Evolutionary conservation across 805 yeast species (phyloP), one percentile per base, ranked within the genome.

Genomic region (Saccharomyces kudriavzevii): DNA sequence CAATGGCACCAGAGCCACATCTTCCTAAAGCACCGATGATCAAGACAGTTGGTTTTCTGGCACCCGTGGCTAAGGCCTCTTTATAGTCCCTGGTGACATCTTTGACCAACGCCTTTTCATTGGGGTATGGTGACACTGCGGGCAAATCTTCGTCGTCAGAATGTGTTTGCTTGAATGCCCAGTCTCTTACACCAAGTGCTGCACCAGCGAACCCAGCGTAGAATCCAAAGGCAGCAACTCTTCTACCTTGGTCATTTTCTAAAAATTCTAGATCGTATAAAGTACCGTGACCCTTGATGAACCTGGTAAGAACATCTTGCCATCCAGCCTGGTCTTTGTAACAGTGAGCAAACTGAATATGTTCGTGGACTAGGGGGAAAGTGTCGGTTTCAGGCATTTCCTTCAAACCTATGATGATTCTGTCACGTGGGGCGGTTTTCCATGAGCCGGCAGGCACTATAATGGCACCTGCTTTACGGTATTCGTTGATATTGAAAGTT

Each of bases 171-270:
- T 92, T 92, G 75, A 87, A 85, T 50, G 96, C 87, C 97, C 98
- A 94, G 72, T 90, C 96, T 70, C 82, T 82, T 50, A 92, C 77
- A 65, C 99, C 99, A 53, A 94, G 74, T 31, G 99, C 99, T 35
- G 99, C 99, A 66, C 99, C 99, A 5, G 98, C 99, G 70, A 94
- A 94, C n/a, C 99, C 99, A 47, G 99, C 99, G 71, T 92, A 92
- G 77, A 82, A 94, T n/a, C 99, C 99, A 69, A 94, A 94, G 8
- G 99, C 99, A 47, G 99, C 99, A 28, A 94, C 99, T 74, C 99
- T 87, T 78, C 99, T 87, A 35, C 98, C 98, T 66, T 82, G 84
- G 63, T 87, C 97, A 70, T 94, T 89, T 71, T 88, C 95, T 70
- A 94, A 77, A 68, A 94, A 94, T 75, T 94, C 99, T 60, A 94